Evolutionary conservation across 1,284 basidiomycete genomes (phyloP).

Genomic region (Cutaneotrichosporon sp.): DNA sequence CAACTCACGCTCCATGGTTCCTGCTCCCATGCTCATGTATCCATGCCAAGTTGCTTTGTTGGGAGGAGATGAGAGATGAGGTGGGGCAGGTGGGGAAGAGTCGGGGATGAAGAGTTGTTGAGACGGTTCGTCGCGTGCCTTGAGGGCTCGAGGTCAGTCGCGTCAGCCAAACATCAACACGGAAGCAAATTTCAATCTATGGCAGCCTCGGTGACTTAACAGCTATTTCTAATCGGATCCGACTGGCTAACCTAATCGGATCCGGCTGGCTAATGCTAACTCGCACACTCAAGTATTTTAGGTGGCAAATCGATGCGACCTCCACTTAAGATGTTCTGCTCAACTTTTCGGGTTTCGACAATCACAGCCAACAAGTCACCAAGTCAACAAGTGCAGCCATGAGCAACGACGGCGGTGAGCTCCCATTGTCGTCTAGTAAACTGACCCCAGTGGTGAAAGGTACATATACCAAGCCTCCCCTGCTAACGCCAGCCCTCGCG

Average conservation of each 20-base stretch:
- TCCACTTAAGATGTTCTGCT: too few species aligned
- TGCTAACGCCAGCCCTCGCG: background rate
- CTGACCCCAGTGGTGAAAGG: constrained; percentile 1
- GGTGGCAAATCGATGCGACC: background rate
- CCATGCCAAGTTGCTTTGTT: background rate
- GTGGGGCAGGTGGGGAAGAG: too few species aligned
- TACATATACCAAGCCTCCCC: background rate
- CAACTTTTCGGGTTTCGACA: constrained; percentile 1
- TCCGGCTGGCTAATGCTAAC: too few species aligned
- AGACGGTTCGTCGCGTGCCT: too few species aligned
- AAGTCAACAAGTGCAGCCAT: background rate
- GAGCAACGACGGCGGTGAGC: constrained; percentile 1
- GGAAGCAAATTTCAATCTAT: background rate
- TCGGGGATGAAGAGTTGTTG: too few species aligned
- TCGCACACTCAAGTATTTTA: background rate
- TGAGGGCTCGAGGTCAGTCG: constrained; percentile 5
- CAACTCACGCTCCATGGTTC: background rate
- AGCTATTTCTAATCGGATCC: too few species aligned
- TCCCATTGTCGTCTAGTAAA: background rate
- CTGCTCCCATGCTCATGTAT: background rate
- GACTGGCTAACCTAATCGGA: background rate
- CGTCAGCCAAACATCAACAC: constrained; percentile 5
- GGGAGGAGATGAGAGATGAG: background rate
- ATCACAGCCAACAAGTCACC: background rate
- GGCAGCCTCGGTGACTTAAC: too few species aligned